Percentiles rank a stretch among this genome's conserved stretches.
phyloP scores from a whole-genome alignment of 805 yeast species.

The Torulaspora delbrueckii region DNA sequence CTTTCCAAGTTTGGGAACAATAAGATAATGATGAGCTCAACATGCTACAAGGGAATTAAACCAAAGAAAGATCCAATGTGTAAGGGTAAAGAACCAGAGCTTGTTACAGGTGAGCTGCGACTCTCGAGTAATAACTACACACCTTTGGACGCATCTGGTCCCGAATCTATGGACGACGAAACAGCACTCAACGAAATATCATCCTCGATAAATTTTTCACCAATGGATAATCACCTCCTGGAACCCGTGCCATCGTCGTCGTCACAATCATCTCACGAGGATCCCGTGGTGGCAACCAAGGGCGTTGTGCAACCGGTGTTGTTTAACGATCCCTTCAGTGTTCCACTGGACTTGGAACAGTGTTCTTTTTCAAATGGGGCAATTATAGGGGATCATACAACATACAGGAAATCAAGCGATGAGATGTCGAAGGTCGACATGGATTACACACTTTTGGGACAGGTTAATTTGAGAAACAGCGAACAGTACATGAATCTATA shows the following conservation, averaged over 20 bases:
- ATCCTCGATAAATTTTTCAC: slow-evolving; percentile 19
- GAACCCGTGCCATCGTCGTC: slow-evolving; percentile 23
- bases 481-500: slow-evolving; percentile 32
- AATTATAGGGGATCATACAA: slow-evolving; percentile 1
- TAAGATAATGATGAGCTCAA: slow-evolving; percentile 29
- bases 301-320: neutral
- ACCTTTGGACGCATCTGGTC: slow-evolving; percentile 7
- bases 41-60: slow-evolving; percentile 21
- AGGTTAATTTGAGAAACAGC: slow-evolving; percentile 27
- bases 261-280: slow-evolving; percentile 24
- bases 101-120: neutral
- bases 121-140: slow-evolving; percentile 1
- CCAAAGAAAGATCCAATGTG: slow-evolving; percentile 7
- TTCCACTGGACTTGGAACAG: slow-evolving; percentile 25
- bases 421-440: slow-evolving; percentile 13
- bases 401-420: slow-evolving; percentile 4
- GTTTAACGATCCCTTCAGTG: slow-evolving; percentile 14
- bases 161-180: slow-evolving; percentile 13
- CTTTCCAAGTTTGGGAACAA: slow-evolving; percentile 28
- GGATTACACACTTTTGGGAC: slow-evolving; percentile 20
- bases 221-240: slow-evolving; percentile 20
- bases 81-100: slow-evolving; percentile 4
- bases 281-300: neutral
- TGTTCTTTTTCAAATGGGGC: slow-evolving; percentile 10
- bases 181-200: slow-evolving; percentile 17